Percentiles rank a stretch among this genome's conserved stretches.
phyloP scores from a whole-genome alignment of 148 eudicot species.

The Heliosperma pusillum region DNA sequence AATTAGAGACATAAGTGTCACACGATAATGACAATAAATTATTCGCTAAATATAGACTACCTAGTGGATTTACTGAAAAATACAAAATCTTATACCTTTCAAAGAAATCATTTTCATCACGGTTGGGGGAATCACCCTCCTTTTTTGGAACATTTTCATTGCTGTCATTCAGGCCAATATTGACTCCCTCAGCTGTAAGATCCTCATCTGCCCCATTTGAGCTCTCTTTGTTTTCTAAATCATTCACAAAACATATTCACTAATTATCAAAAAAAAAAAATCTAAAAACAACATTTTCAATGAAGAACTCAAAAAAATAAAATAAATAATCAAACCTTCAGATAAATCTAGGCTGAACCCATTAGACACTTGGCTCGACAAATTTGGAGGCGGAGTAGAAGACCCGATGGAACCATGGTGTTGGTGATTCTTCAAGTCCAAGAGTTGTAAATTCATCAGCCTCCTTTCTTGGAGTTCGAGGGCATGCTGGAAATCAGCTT shows the following conservation, averaged over 20 bases:
- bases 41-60: conserved; percentile 15
- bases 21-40: conserved; percentile 14
- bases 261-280: conserved; percentile 1
- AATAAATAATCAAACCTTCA: conserved; percentile 43
- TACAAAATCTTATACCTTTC: conserved; percentile 46
- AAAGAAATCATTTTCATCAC: conserved; percentile 39
- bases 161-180: conserved; percentile 29
- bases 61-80: conserved; percentile 1
- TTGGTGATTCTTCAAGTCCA: conserved; percentile 57
- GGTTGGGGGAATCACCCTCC: conserved; percentile 28
- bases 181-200: conserved; percentile 28
- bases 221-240: conserved; percentile 35
- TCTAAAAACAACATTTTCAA: not conserved
- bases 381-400: conserved; percentile 31
- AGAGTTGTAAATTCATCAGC: conserved; percentile 68
- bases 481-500: conserved; percentile 74
- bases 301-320: not conserved
- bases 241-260: not conserved
- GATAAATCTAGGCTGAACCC: conserved; percentile 31
- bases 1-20: not conserved
- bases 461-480: conserved; percentile 76
- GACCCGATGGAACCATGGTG: conserved; percentile 28
- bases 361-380: conserved; percentile 26
- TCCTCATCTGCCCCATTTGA: conserved; percentile 30
- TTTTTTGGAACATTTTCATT: conserved; percentile 27